A percentile compares a stretch with the other conserved stretches of the same genome.
phyloP scores from a whole-genome alignment of 1,139 yeast genomes.

The Blastobotrys petasosporus region DNA sequence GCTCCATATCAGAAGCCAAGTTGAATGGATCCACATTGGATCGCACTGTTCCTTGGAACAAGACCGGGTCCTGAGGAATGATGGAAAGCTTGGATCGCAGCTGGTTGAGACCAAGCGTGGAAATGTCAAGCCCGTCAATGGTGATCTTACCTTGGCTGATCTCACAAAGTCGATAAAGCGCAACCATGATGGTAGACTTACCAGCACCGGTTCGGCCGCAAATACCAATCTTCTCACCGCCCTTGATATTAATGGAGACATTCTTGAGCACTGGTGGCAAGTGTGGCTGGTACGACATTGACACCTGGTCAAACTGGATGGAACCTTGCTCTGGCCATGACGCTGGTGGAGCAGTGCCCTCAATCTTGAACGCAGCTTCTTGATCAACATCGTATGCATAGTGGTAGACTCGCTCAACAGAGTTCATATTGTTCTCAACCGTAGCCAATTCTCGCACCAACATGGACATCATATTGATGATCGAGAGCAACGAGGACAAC shows the following conservation, averaged over 20 bases:
- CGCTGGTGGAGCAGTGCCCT: conserved; percentile 56
- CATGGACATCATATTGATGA: conserved; percentile 29
- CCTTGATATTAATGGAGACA: conserved; percentile 41
- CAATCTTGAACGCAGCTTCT: conserved; percentile 45
- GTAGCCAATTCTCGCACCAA: conserved; percentile 50
- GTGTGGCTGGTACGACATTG: conserved; percentile 66
- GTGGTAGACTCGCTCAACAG: conserved; percentile 73
- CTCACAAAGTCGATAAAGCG: conserved; percentile 58
- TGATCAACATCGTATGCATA: conserved; percentile 65
- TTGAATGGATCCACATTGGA: conserved; percentile 65
- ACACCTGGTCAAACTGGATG: conserved; percentile 53
- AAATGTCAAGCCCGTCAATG: conserved; percentile 58
- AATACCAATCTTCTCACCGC: conserved; percentile 62
- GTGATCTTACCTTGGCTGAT: conserved; percentile 45
- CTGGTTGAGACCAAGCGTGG: conserved; percentile 50
- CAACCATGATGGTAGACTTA: conserved; percentile 62
- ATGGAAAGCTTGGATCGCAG: conserved; percentile 58
- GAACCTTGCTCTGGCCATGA: conserved; percentile 60
- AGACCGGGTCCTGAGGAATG: conserved; percentile 75
- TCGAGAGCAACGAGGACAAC: conserved; percentile 41
- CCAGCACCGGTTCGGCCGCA: conserved; percentile 84
- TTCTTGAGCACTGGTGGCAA: conserved; percentile 67
- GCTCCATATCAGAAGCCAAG: conserved; percentile 44
- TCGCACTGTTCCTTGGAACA: conserved; percentile 61
- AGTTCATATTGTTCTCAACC: conserved; percentile 76